Evolutionary conservation across 495 filamentous ascomycete genomes (phyloP).

Genomic region (Aspergillus funiculosus): DNA sequence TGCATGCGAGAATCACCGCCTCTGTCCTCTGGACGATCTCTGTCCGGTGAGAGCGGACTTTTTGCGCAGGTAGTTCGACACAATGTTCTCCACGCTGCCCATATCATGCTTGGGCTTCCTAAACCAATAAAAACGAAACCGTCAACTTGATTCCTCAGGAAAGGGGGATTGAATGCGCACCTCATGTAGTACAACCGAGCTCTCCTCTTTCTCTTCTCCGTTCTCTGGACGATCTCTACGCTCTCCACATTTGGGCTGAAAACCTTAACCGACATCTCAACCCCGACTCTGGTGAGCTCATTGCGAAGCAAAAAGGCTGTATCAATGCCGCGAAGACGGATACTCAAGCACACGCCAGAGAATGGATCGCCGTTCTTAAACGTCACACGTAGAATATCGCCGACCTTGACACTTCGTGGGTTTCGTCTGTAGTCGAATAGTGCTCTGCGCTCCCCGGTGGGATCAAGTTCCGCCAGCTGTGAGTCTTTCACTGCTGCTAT

Average conservation of each 20-base stretch:
- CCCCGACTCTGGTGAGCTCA: conserved; percentile 71
- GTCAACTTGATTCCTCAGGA: conserved; percentile 4
- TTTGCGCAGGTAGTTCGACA: conserved; percentile 59
- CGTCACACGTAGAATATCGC: conserved; percentile 88
- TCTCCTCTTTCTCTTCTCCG: conserved; percentile 75
- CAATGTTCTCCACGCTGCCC: conserved; percentile 65
- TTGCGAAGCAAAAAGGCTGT: conserved; percentile 79
- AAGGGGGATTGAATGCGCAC: conserved; percentile 38
- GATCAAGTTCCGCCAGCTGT: conserved; percentile 73
- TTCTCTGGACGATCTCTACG: conserved; percentile 89
- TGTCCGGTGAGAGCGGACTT: conserved; percentile 45
- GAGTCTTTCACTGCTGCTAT: conserved; percentile 53
- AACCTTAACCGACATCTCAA: conserved; percentile 98
- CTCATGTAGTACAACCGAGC: conserved; percentile 90
- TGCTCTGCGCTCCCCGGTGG: conserved; percentile 68
- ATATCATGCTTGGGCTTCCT: conserved; percentile 63
- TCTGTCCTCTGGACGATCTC: conserved; percentile 14
- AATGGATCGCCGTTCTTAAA: conserved; percentile 82
- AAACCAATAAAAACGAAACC: conserved; percentile 5
- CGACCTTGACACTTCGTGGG: conserved; percentile 65
- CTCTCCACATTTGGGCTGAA: conserved; percentile 82
- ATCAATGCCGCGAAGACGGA: conserved; percentile 78
- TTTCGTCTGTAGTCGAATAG: conserved; percentile 71
- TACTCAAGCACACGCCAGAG: conserved; percentile 76
- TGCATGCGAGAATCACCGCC: conserved; percentile 19